Evolutionary conservation across 2,329 filamentous ascomycete species (phyloP).

Genomic region (Westerdykella aurantiaca): DNA sequence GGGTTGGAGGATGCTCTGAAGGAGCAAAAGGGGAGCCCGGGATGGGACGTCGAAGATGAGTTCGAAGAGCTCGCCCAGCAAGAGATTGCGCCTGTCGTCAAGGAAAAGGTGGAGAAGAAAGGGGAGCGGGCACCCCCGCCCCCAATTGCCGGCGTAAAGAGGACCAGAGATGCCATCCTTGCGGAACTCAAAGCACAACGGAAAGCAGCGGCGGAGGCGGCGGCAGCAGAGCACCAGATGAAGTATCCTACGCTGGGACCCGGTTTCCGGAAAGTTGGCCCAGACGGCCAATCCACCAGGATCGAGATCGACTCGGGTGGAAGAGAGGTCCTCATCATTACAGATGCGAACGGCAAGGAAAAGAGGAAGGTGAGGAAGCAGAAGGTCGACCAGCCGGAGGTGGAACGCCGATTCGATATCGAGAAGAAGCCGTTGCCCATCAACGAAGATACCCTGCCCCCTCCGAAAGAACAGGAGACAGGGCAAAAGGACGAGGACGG

Average conservation of each 20-base stretch:
- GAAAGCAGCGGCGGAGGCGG: conserved; percentile 40
- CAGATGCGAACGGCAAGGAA: conserved; percentile 54
- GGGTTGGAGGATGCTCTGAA: conserved; percentile 35
- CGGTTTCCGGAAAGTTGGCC: conserved; percentile 51
- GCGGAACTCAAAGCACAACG: conserved; percentile 54
- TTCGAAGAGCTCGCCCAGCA: conserved; percentile 55
- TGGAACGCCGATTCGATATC: conserved; percentile 39
- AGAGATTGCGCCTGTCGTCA: conserved; percentile 62
- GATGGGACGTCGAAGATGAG: conserved; percentile 40
- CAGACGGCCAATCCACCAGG: conserved; percentile 46
- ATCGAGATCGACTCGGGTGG: conserved; percentile 52
- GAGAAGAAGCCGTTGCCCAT: conserved; percentile 41
- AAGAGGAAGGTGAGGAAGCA: conserved; percentile 57
- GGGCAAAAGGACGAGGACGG: neutral
- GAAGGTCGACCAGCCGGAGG: conserved; percentile 29
- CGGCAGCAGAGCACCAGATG: conserved; percentile 38
- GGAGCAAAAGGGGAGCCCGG: conserved; percentile 24
- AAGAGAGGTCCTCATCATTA: conserved; percentile 55
- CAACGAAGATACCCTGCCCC: conserved; percentile 33
- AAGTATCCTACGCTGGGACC: conserved; percentile 46
- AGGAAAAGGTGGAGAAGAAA: conserved; percentile 52
- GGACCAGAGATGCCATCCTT: conserved; percentile 55
- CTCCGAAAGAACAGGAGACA: no score
- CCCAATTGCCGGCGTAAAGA: conserved; percentile 44
- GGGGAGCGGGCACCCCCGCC: conserved; percentile 46